Conservation (phyloP, 2,329 filamentous ascomycete genomes). For the Phoma sp. region DNA sequence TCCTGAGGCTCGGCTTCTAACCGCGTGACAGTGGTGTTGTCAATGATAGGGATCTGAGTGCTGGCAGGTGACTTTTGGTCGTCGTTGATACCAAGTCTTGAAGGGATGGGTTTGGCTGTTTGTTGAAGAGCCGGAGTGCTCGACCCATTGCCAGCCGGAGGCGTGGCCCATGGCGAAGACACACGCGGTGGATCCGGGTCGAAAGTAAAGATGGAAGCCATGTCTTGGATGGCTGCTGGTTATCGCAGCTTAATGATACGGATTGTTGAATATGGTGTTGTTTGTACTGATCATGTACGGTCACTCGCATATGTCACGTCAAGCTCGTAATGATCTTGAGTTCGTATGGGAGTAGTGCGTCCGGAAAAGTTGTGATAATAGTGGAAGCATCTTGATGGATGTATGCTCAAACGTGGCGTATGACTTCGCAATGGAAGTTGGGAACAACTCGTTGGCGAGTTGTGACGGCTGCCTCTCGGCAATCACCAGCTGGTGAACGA, state of each 20-base stretch:
- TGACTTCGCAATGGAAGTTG: conserved; percentile 27
- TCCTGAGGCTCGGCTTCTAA: conserved; percentile 91
- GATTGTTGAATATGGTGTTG: neutral
- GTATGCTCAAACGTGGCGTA: conserved; percentile 31
- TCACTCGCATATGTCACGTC: conserved; percentile 20
- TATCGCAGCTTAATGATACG: neutral
- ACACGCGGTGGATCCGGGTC: conserved; percentile 87
- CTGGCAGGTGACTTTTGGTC: conserved; percentile 8
- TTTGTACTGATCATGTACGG: conserved; percentile 2
- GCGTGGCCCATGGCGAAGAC: conserved; percentile 86
- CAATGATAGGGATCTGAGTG: conserved; percentile 21
- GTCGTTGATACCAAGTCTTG: conserved; percentile 15
- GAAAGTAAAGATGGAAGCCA: conserved; percentile 97
- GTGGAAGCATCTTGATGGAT: conserved; percentile 59
- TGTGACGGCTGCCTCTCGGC: conserved; percentile 35
- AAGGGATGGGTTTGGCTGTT: conserved; percentile 25
- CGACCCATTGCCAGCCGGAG: conserved; percentile 46
- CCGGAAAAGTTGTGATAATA: conserved; percentile 56
- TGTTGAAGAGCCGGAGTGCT: conserved; percentile 25
- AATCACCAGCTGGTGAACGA: conserved; percentile 24
- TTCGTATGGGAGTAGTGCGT: conserved; percentile 61
- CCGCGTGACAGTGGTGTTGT: conserved; percentile 65
- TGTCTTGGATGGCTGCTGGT: conserved; percentile 47
- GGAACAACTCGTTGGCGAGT: conserved; percentile 29
- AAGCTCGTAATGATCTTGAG: conserved; percentile 54